These are phyloP conservation scores for Aspergillus kassunensis DNA, from an alignment of 495 filamentous ascomycete species.

Conservation along the genomic window DNA sequence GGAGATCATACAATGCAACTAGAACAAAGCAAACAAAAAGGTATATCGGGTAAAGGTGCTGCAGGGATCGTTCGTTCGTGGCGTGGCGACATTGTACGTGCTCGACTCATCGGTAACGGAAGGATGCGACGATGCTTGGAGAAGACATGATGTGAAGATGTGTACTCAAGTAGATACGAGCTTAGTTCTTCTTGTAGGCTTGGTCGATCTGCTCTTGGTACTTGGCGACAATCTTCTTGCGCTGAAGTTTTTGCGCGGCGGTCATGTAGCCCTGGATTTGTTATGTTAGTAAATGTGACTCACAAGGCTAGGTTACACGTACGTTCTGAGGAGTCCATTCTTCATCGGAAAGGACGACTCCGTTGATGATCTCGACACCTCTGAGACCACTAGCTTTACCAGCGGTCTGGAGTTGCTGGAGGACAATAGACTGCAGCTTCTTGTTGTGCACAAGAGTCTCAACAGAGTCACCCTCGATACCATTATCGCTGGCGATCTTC, in stretches of 20 bases:
- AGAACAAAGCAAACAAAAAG: not conserved
- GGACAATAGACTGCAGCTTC: slow-evolving; percentile 72
- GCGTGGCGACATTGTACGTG: not conserved
- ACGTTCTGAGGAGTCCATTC: slow-evolving; percentile 98
- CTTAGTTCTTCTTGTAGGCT: slow-evolving; percentile 47
- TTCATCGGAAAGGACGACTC: slow-evolving; percentile 88
- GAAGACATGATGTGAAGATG: not conserved
- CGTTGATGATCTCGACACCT: slow-evolving; percentile 88
- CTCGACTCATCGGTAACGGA: too few species aligned
- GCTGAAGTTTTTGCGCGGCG: slow-evolving; percentile 54
- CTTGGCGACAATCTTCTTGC: slow-evolving; percentile 48
- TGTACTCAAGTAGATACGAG: not conserved
- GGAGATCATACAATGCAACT: not conserved
- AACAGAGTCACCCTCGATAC: slow-evolving; percentile 63
- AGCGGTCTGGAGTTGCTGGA: slow-evolving; percentile 73
- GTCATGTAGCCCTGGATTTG: slow-evolving; percentile 48
- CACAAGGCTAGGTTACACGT: slow-evolving; percentile 40
- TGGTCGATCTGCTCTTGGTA: slow-evolving; percentile 45
- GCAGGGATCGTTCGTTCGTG: not conserved
- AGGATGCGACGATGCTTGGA: too few species aligned
- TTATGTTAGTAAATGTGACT: slow-evolving; percentile 15
- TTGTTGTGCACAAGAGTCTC: slow-evolving; percentile 81
- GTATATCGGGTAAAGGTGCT: slow-evolving; percentile 5
- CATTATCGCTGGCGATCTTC: slow-evolving; percentile 71
- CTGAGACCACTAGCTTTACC: slow-evolving; percentile 73